Base-by-base conservation (phyloP, 768 basidiomycete genomes). In the Pulveroboletus sp. region DNA sequence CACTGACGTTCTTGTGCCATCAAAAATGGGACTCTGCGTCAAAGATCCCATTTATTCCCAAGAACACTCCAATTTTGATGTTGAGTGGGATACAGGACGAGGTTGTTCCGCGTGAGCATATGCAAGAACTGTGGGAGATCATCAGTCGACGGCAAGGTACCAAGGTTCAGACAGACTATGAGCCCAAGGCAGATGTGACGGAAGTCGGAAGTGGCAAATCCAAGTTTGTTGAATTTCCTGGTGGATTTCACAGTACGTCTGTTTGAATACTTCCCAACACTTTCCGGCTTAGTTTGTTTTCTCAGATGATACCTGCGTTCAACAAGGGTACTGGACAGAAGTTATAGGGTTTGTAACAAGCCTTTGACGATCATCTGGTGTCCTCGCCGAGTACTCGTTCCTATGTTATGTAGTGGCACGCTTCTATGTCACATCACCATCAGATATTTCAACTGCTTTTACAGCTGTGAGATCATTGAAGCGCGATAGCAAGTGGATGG, bases 21-120 rank as follows among this genome's bases (percentile, higher is more conserved):
- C 83, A 95, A 66, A 87, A 85, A 63, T 95, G 93, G 93, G 82
- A 91, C 61, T 89, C 89, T 1, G 77, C 78, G 0, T 75, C 77
- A 4, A 82, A 84, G 62, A 76, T 89, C 32, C 75, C 76, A 0
- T 61, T 76, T 26, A 83, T 89, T 21, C 85, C 86, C 5, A 69
- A 73, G 26, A 73, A 71, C 3, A 85, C 76, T 3, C 91, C 91
- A 0, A 83, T 93, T 9, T 74, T 96, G 17, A 85, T 95, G 79
- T 69, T 97, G 26, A 86, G 86, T 46, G 94, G 94, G 1, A 59
- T 63, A 35, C 59, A 46, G 41, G 82, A 84, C 56, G 76, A 78
- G 53, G 71, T 84, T 2, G 79, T 83, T 27, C 78, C 76, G 11
- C 73, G 69, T 9, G 56, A 65, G 35, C 80, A 83, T 49, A 83